Percentiles rank a stretch among this genome's conserved stretches.
Evolutionary conservation across 805 yeast species (phyloP).

Genomic region (Candida pseudofarinosa): DNA sequence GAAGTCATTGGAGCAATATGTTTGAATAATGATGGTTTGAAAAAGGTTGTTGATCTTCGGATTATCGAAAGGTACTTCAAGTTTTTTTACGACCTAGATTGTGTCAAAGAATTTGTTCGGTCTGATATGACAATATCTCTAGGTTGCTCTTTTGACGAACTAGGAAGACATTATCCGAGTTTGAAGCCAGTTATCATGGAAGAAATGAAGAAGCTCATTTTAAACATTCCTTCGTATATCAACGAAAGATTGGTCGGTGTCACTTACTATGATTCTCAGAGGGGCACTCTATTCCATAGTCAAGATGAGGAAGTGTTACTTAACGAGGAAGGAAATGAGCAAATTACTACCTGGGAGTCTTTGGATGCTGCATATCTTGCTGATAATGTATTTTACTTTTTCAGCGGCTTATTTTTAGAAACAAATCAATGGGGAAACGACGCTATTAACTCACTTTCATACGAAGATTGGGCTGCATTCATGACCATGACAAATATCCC

Average conservation of each 20-base stretch:
- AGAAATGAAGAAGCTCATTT: conserved; percentile 44
- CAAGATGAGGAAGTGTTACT: conserved; percentile 39
- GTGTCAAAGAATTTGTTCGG: conserved; percentile 50
- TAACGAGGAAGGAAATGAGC: conserved; percentile 37
- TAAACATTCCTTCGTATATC: conserved; percentile 38
- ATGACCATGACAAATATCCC: conserved; percentile 53
- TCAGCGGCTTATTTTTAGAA: conserved; percentile 51
- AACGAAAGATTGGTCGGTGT: conserved; percentile 33
- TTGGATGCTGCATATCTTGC: conserved; percentile 42
- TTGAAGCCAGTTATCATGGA: conserved; percentile 56
- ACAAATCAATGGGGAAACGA: conserved; percentile 45
- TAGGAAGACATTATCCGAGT: conserved; percentile 78
- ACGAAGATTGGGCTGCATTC: conserved; percentile 45
- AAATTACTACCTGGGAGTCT: conserved; percentile 51
- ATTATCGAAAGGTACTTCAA: conserved; percentile 44
- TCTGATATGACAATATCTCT: conserved; percentile 49
- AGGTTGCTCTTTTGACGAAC: conserved; percentile 72
- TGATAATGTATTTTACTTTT: conserved; percentile 48
- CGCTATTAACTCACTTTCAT: conserved; percentile 32
- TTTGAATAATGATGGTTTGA: conserved; percentile 68
- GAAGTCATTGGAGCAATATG: conserved; percentile 81
- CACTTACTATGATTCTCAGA: conserved; percentile 40
- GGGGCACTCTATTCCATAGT: conserved; percentile 37
- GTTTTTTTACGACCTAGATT: conserved; percentile 44
- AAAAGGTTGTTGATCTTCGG: conserved; percentile 43